Evolutionary conservation across 768 basidiomycete species (phyloP).

Genomic region (Russula virescens): DNA sequence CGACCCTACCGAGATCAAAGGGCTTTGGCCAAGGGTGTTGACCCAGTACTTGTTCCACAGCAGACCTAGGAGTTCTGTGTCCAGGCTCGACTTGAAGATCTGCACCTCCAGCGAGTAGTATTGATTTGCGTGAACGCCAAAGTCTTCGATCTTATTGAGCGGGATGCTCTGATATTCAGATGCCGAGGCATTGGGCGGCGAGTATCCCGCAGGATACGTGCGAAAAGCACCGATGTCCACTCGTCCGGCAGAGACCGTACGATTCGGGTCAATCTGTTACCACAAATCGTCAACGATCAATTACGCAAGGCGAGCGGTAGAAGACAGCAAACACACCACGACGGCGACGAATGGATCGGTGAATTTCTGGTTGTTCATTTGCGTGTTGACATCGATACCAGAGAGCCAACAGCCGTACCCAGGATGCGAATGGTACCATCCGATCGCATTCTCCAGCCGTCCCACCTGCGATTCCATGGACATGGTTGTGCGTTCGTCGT

Average conservation of each 20-base stretch:
- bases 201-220: slow-evolving; percentile 94
- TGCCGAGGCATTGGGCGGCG: slow-evolving; percentile 59
- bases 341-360: slow-evolving; percentile 97
- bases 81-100: slow-evolving; percentile 89
- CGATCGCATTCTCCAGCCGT: slow-evolving; percentile 79
- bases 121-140: slow-evolving; percentile 95
- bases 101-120: slow-evolving; percentile 95
- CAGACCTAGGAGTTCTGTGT: slow-evolving; percentile 80
- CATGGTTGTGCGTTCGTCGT: background rate
- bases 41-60: slow-evolving; percentile 99
- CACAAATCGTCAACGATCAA: background rate
- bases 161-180: slow-evolving; percentile 97
- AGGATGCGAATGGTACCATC: slow-evolving; percentile 99
- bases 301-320: background rate
- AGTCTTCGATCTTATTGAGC: slow-evolving; percentile 95
- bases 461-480: slow-evolving; percentile 50
- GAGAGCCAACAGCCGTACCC: slow-evolving; percentile 99
- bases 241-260: slow-evolving; percentile 96
- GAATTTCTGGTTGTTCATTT: slow-evolving; percentile 90
- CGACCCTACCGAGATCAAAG: slow-evolving; percentile 74
- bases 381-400: slow-evolving; percentile 97
- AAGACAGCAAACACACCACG: slow-evolving; percentile 59
- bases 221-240: slow-evolving; percentile 99
- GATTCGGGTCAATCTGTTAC: slow-evolving; percentile 88
- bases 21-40: slow-evolving; percentile 90